Conservation (phyloP, 345 rosid species). For the Mercurialis annua region DNA sequence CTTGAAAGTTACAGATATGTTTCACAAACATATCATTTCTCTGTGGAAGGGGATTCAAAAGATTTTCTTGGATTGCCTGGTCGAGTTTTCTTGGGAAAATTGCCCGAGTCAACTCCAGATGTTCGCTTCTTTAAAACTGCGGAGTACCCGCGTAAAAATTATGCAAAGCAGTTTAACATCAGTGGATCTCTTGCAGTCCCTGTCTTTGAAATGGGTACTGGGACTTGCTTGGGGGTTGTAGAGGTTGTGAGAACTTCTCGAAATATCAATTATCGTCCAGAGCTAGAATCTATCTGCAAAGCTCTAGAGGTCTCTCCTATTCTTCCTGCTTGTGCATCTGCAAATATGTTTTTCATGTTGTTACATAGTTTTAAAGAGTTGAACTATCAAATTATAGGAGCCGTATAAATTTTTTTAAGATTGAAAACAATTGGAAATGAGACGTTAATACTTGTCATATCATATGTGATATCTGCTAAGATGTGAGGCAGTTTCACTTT, state of each 20-base stretch:
- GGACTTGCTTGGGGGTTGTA: slow-evolving; percentile 82
- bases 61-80: slow-evolving; percentile 74
- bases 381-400: not conserved
- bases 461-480: not conserved
- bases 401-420: slow-evolving; percentile 5
- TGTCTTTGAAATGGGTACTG: slow-evolving; percentile 67
- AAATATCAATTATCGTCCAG: slow-evolving; percentile 60
- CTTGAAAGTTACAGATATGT: slow-evolving; percentile 65
- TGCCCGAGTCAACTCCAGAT: slow-evolving; percentile 98
- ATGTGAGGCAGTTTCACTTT: not conserved
- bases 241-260: slow-evolving; percentile 76
- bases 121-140: slow-evolving; percentile 67
- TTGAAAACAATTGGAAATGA: not conserved
- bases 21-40: slow-evolving; percentile 62
- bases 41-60: slow-evolving; percentile 62
- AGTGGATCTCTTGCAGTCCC: slow-evolving; percentile 89
- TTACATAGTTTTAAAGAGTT: slow-evolving; percentile 14
- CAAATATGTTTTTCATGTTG: slow-evolving; percentile 9
- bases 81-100: slow-evolving; percentile 67
- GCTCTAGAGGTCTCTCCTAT: slow-evolving; percentile 82
- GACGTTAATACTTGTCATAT: slow-evolving; percentile 4
- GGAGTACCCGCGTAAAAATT: slow-evolving; percentile 68
- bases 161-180: slow-evolving; percentile 61
- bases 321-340: slow-evolving; percentile 9
- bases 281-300: slow-evolving; percentile 72